A percentile compares a stretch with the other conserved stretches of the same genome.
phyloP scores from a whole-genome alignment of 495 filamentous ascomycete genomes.

The Lepraria neglecta region DNA sequence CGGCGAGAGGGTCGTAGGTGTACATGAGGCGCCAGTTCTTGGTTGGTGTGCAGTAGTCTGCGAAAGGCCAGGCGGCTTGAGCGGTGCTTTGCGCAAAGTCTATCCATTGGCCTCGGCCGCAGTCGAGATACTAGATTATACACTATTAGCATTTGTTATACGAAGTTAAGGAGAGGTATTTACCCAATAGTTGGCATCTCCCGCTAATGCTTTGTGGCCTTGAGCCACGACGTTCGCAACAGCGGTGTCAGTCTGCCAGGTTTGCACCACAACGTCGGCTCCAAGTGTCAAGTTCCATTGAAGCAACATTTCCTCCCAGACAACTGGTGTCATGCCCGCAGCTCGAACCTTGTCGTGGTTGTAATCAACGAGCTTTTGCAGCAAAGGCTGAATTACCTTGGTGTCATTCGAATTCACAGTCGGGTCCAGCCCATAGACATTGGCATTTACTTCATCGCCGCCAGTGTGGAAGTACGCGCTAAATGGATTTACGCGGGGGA shows the following conservation, averaged over 20 bases:
- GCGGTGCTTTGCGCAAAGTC: slow-evolving; percentile 50
- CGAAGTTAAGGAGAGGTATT: slow-evolving; percentile 32
- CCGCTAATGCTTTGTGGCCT: slow-evolving; percentile 62
- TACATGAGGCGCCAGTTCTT: slow-evolving; percentile 78
- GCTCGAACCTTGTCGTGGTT: slow-evolving; percentile 53
- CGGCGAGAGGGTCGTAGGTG: slow-evolving; percentile 61
- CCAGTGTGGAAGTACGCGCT: slow-evolving; percentile 73
- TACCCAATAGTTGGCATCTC: slow-evolving; percentile 67
- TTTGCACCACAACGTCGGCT: slow-evolving; percentile 60
- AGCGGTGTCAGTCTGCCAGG: slow-evolving; percentile 59
- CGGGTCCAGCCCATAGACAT: slow-evolving; percentile 66
- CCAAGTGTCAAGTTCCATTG: slow-evolving; percentile 65
- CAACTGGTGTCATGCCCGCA: slow-evolving; percentile 58
- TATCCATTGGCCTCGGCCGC: slow-evolving; percentile 71
- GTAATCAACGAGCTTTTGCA: slow-evolving; percentile 64
- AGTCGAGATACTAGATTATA: slow-evolving; percentile 58
- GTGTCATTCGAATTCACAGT: slow-evolving; percentile 57
- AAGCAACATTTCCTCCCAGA: slow-evolving; percentile 79
- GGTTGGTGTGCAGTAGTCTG: slow-evolving; percentile 66
- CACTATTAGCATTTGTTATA: not conserved
- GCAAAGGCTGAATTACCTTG: slow-evolving; percentile 56
- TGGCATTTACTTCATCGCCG: slow-evolving; percentile 73
- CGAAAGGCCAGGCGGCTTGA: slow-evolving; percentile 46
- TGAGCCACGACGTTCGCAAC: slow-evolving; percentile 42
- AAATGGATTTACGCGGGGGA: slow-evolving; percentile 63